Base-by-base conservation (phyloP, 2,329 filamentous ascomycete species). In the Trichoderma sp. region DNA sequence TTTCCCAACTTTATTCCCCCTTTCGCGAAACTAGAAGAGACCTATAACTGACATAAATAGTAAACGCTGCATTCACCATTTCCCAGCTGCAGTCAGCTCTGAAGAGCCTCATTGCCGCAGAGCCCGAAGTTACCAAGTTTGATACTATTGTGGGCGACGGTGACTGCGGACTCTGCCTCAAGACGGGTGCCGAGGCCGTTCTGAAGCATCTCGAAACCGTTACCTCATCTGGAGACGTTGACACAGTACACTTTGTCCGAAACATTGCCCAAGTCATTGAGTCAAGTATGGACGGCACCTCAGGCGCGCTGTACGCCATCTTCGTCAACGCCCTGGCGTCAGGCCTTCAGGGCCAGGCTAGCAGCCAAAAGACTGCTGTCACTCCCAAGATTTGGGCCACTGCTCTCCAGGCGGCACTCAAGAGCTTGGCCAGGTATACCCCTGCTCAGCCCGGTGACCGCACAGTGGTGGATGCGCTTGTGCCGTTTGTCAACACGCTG, bases 241-340 rank as follows among this genome's bases (percentile, higher is more conserved):
- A 74, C 32, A 62, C 65, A 1, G 63, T 74, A 6, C 68, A 50
- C 12, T 47, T 73, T 23, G 71, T 75, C 34, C 72, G 68, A 34
- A 39, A 62, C 36, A 73, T 74, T 62, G 88, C 88, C 71, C 85
- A 85, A 34, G 85, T 90, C 2, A 88, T 93, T 17, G 91, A 93
- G 78, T 86, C 85, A 61, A 87, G 84, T 71, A 93, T 93, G 91
- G 91, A 93, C 77, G 92, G 91, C 65, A 93, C 91, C 7, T 91
- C 89, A 0, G 91, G 91, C 43, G 91, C 91, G 15, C 85, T 93
- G 61, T 93, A 92, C 79, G 89, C 90, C 66, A 94, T 94, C 75
- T 94, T 92, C 82, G 81, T 94, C 62, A 93, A 93, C 76, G 88
- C 92, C 0, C 84, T 94, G 3, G 87, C 88, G 17, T 86, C 73